Evolutionary conservation across 2,329 filamentous ascomycete genomes (phyloP).

Genomic region (Aspergillus brunneoviolaceus): DNA sequence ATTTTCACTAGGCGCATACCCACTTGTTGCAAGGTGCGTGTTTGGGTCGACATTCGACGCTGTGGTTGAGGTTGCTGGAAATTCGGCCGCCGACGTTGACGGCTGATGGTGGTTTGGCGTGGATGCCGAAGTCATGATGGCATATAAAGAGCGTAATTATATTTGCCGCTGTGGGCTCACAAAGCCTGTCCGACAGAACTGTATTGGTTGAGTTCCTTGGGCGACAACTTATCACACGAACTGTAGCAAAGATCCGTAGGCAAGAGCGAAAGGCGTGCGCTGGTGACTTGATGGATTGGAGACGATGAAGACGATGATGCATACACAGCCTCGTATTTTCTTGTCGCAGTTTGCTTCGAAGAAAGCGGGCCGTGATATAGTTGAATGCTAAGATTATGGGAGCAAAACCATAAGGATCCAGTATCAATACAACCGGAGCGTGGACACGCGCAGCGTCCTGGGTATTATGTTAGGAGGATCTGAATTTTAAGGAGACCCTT

Average conservation of each 20-base stretch:
- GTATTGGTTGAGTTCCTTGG: neutral
- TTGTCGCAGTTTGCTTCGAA: neutral
- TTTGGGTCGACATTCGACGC: conserved; percentile 33
- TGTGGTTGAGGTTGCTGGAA: conserved; percentile 26
- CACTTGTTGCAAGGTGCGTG: conserved; percentile 25
- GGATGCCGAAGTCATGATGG: conserved; percentile 31
- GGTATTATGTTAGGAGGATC: neutral
- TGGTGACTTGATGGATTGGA: neutral
- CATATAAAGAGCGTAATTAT: neutral
- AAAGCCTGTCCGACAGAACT: neutral
- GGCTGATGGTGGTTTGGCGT: conserved; percentile 32
- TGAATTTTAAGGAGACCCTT: neutral
- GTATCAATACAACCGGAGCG: neutral
- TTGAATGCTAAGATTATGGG: neutral
- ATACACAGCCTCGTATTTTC: neutral
- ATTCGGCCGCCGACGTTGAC: conserved; percentile 28
- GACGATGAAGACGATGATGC: neutral
- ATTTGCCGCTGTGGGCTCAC: neutral
- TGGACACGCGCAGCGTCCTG: neutral
- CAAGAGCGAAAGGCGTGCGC: neutral
- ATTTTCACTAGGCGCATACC: conserved; percentile 41
- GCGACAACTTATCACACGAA: no score
- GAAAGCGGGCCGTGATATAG: neutral
- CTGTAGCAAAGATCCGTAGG: neutral
- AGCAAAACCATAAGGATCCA: neutral